Evolutionary conservation across 2,329 filamentous ascomycete genomes (phyloP), one percentile per base, ranked within the genome.

Genomic region (Stemphylium vesicarium): DNA sequence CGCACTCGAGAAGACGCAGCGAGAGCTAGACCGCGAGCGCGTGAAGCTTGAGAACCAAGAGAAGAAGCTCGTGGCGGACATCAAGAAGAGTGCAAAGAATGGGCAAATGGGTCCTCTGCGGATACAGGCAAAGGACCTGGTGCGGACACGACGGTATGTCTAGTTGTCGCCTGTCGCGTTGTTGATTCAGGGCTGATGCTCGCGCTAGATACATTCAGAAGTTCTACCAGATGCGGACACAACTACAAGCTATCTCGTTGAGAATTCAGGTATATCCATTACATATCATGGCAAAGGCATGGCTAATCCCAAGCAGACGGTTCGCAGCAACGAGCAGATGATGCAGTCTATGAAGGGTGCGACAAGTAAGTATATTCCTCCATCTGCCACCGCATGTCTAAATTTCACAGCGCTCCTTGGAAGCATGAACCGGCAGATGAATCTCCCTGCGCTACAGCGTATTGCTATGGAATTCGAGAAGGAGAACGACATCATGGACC

Each of bases 271-370:
- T 95, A 79, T 48, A 76, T 58, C 9, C 24, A n/a, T 20, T 20
- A 4, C 12, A 13, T 18, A 24, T 36, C 35, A 12, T 51, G 31
- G 26, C 46, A 54, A 22, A 33, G 4, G 4, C 20, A 44, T 33
- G 15, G 38, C 62, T 71, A 24, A 74, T 46, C 56, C 52, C 35
- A 59, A 47, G 20, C 69, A 96, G 91, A 99, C 95, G 44, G 94
- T 98, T 62, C 88, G 95, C 62, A 97, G 93, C 64, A 99, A 99
- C 77, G 95, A 99, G 77, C 94, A 98, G 78, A 99, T 99, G 95
- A 97, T 97, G 93, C 92, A 96, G 77, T 95, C 93, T 8, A 98
- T 99, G 95, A 99, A 97, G 78, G 95, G 95, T 31, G 95, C 95
- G 4, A 98, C 95, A 1, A 56, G 72, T 73, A 64, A 29, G 66